These are phyloP conservation scores for Yamadazyma epiphylla DNA, from an alignment of 1,139 yeast species.

Conservation along the genomic window DNA sequence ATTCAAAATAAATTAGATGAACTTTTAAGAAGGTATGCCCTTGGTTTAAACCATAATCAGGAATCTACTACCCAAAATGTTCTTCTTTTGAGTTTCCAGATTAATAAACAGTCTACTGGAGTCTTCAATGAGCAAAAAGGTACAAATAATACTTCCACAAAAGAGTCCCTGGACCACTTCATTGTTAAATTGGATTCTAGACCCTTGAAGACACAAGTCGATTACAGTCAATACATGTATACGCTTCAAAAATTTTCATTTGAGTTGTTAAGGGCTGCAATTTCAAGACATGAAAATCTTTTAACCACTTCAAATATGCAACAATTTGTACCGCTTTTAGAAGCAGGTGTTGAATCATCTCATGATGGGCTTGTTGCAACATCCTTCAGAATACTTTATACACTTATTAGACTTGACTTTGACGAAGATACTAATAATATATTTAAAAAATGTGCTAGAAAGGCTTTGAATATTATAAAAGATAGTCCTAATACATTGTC, in stretches of 20 bases:
- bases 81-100: conserved; percentile 69
- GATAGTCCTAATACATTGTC: conserved; percentile 76
- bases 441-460: conserved; percentile 58
- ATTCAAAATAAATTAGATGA: conserved; percentile 78
- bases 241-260: conserved; percentile 75
- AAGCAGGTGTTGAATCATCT: conserved; percentile 54
- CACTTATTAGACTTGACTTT: conserved; percentile 61
- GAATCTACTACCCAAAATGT: conserved; percentile 58
- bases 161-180: conserved; percentile 71
- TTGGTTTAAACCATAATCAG: conserved; percentile 73
- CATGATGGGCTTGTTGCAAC: conserved; percentile 75
- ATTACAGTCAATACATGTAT: conserved; percentile 45
- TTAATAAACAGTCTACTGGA: conserved; percentile 53
- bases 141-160: conserved; percentile 16
- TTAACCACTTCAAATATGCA: conserved; percentile 57
- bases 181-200: conserved; percentile 63
- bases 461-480: conserved; percentile 63
- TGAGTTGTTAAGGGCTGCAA: conserved; percentile 71
- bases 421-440: conserved; percentile 49
- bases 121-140: conserved; percentile 13
- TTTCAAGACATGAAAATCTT: conserved; percentile 57
- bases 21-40: conserved; percentile 66
- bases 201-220: conserved; percentile 49
- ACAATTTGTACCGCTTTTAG: conserved; percentile 75
- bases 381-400: conserved; percentile 59